Evolutionary conservation across 1,284 basidiomycete species (phyloP).

Genomic region (Fomitopsis schrenkii): DNA sequence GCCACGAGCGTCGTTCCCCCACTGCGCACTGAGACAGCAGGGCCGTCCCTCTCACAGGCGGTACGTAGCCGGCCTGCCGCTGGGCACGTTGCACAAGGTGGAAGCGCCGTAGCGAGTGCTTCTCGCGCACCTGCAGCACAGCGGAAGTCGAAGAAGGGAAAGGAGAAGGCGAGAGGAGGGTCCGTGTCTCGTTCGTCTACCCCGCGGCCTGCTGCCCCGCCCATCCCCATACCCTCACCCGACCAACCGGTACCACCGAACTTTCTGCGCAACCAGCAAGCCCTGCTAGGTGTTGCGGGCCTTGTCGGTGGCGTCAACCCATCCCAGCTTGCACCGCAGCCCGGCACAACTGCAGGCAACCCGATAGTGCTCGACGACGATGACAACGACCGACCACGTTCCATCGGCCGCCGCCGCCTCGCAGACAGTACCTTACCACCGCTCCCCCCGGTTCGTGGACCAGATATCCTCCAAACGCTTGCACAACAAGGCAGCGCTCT

Average conservation of each 20-base stretch:
- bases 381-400: slow-evolving; percentile 19
- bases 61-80: slow-evolving; percentile 1
- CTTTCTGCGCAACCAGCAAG: slow-evolving; percentile 68
- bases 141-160: slow-evolving; percentile 19
- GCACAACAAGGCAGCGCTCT: slow-evolving; percentile 63
- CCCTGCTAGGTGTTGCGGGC: slow-evolving; percentile 66
- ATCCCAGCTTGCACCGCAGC: slow-evolving; percentile 39
- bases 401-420: slow-evolving; percentile 17
- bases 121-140: slow-evolving; percentile 9
- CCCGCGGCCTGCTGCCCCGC: slow-evolving; percentile 40
- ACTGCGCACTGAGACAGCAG: not conserved
- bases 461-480: slow-evolving; percentile 56
- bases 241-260: slow-evolving; percentile 58
- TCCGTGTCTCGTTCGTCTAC: slow-evolving; percentile 20
- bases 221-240: slow-evolving; percentile 56
- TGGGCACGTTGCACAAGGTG: slow-evolving; percentile 4
- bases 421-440: slow-evolving; percentile 23
- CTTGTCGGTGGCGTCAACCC: slow-evolving; percentile 62
- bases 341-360: slow-evolving; percentile 52
- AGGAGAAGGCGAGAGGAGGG: slow-evolving; percentile 23
- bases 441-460: slow-evolving; percentile 44
- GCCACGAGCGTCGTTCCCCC: slow-evolving; percentile 11
- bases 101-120: slow-evolving; percentile 10
- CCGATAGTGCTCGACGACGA: slow-evolving; percentile 68
- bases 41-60: slow-evolving; percentile 1